These are phyloP conservation scores for Periglandula ipomoeae DNA, from an alignment of 2,329 filamentous ascomycete species.

Conservation along the genomic window DNA sequence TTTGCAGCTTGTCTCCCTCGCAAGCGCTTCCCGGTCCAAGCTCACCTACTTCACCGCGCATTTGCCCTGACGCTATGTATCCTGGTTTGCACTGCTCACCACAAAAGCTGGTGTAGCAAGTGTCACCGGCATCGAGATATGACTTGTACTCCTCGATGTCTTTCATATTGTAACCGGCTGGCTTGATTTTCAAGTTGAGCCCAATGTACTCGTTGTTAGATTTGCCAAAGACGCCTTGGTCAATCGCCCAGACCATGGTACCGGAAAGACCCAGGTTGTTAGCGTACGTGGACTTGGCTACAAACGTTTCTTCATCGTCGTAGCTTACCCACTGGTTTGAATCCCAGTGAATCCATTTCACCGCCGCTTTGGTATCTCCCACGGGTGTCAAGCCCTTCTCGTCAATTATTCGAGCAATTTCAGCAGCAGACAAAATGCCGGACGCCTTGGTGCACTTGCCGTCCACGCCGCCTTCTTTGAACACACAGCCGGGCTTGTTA, in stretches of 20 bases:
- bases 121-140: no score
- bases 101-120: no score
- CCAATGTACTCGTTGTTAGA: no score
- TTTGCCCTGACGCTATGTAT: no score
- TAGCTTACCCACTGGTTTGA: constrained; percentile 19
- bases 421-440: not conserved
- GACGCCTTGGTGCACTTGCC: not conserved
- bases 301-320: constrained; percentile 21
- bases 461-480: not conserved
- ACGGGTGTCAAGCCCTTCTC: not conserved
- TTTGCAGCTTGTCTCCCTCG: no score
- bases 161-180: no score
- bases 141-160: no score
- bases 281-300: constrained; percentile 18
- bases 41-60: no score
- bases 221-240: no score
- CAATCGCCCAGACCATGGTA: constrained; percentile 15
- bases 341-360: constrained; percentile 14
- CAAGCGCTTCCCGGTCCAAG: no score
- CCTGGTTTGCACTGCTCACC: no score
- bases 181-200: no score
- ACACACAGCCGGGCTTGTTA: constrained; percentile 15
- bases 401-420: not conserved
- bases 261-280: constrained; percentile 17
- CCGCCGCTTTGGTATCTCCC: not conserved